Percentiles rank a stretch among this genome's conserved stretches.
Conservation (phyloP, 345 rosid genomes). For the Eutrema yunnanense region DNA sequence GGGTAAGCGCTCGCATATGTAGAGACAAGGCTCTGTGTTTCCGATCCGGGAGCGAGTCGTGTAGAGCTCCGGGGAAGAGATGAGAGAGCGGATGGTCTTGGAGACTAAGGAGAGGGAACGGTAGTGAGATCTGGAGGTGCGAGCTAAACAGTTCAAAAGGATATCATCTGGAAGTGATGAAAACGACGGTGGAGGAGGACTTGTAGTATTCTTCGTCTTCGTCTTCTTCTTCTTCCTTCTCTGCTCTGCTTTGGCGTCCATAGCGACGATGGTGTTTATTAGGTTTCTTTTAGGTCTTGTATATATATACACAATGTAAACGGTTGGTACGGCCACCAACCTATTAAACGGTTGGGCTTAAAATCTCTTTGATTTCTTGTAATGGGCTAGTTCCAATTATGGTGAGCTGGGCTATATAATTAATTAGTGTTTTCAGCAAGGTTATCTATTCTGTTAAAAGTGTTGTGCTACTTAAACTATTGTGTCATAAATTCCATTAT, state of each 20-base stretch:
- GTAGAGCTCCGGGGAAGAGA: slow-evolving; percentile 47
- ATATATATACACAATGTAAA: no score
- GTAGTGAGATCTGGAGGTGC: background rate
- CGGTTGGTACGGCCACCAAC: no score
- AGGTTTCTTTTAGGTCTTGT: background rate
- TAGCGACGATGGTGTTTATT: background rate
- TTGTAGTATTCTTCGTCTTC: background rate
- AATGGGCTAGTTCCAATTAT: no score
- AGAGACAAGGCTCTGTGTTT: slow-evolving; percentile 36
- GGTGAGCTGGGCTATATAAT: no score
- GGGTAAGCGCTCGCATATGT: slow-evolving; percentile 32
- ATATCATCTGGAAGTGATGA: background rate
- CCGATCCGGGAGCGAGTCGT: slow-evolving; percentile 24
- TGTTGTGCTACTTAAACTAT: no score
- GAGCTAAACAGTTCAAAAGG: background rate
- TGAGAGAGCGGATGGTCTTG: slow-evolving; percentile 37
- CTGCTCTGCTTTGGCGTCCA: background rate
- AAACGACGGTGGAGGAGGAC: background rate
- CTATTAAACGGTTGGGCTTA: no score
- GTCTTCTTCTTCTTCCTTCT: no score
- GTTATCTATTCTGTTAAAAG: no score
- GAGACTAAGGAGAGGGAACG: slow-evolving; percentile 45
- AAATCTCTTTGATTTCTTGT: no score
- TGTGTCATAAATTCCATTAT: no score
- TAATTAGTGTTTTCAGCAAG: background rate